These are phyloP conservation scores for Saksenaea vasiformis DNA, from an alignment of 371 early-diverging fungal genomes.

Conservation along the genomic window DNA sequence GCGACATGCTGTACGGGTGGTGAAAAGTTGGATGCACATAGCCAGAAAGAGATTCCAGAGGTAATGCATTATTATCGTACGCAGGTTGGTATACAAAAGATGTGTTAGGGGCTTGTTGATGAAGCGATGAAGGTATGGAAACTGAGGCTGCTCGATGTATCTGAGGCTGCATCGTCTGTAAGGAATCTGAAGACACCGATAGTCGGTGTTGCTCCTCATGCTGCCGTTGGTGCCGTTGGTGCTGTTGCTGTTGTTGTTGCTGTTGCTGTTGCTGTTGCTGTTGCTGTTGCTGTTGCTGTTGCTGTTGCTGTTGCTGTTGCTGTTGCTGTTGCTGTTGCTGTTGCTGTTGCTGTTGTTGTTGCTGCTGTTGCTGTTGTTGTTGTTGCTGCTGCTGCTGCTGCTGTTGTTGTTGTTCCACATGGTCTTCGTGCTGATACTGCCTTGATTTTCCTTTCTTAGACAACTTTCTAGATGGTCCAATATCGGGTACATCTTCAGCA, in stretches of 20 bases:
- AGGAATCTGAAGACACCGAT: not conserved
- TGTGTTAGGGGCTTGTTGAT: not conserved
- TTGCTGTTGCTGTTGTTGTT: not conserved
- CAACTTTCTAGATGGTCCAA: not conserved
- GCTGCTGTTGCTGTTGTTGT: not conserved
- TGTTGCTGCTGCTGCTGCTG: not conserved
- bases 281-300: slow-evolving; percentile 1
- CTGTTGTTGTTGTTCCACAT: not conserved
- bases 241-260: not conserved
- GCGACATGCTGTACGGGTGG: slow-evolving; percentile 10
- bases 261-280: slow-evolving; percentile 2
- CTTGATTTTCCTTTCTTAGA: not conserved
- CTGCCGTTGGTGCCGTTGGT: not conserved
- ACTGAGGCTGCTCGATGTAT: not conserved
- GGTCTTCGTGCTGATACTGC: not conserved
- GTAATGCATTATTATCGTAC: not conserved
- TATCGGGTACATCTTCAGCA: not conserved
- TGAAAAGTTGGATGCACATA: slow-evolving; percentile 4
- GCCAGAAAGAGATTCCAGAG: not conserved
- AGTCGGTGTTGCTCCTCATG: not conserved
- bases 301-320: slow-evolving; percentile 1
- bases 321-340: not conserved
- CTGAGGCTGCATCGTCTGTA: slow-evolving; percentile 1
- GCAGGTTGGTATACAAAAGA: not conserved
- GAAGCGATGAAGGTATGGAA: slow-evolving; percentile 2